Evolutionary conservation across 1,139 yeast species (phyloP), one percentile per base, ranked within the genome.

Genomic region (Debaryomyces sp.): DNA sequence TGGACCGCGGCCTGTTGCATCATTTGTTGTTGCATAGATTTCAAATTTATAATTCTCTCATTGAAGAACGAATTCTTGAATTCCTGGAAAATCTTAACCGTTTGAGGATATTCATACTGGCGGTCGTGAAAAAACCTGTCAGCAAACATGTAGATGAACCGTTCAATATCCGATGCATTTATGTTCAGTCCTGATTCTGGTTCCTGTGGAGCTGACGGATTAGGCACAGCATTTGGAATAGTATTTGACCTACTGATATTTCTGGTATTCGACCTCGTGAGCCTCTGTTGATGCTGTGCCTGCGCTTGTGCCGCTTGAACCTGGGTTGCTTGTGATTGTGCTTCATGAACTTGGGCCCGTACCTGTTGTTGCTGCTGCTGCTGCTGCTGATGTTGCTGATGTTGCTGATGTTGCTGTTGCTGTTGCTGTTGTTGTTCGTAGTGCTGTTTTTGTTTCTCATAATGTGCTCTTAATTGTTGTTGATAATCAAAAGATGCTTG

Each of bases 51-150:
- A 23, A 76, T 67, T 52, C 81, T 64, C 57, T 81, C 85, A 51
- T 77, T 77, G 60, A 75, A 72, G 54, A 81, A 80, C 23, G 80
- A 70, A 32, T 66, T 67, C 55, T 80, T 80, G 60, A 81, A 78
- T 44, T 73, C 76, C 47, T 80, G 82, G 55, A 80, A 80, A 3
- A 78, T 58, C 54, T 75, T 75, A 41, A 71, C 67, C 2, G 84
- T 77, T 56, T 78, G 78, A 1, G 80, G 78, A 53, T 78, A 81
- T 37, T 75, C 77, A 51, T 61, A 67, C 49, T 72, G 75, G 57
- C 73, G 72, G 44, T 73, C 73, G 45, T 66, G 70, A 60, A 79
- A 79, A 53, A 78, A 79, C 29, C 71, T 58, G 54, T 77, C 82
- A 2, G 80, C 82, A 62, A 75, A 75, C 60, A 75, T 70, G 55